Evolutionary conservation across 2,329 filamentous ascomycete species (phyloP), one percentile per base, ranked within the genome.

Genomic region (Colletotrichum higginsianum): DNA sequence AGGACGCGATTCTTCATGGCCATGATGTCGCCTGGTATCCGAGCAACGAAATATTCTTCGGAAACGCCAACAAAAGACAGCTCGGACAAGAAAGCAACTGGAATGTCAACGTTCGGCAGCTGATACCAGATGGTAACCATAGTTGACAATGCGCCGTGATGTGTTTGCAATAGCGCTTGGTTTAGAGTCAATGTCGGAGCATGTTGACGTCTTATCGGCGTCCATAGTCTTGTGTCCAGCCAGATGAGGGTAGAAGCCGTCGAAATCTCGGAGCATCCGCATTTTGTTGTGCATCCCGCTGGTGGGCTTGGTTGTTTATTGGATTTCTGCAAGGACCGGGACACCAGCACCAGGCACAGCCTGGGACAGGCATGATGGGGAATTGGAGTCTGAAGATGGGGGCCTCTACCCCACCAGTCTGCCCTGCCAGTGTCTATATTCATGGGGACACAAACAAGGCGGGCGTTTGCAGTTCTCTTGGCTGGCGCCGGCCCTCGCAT

Each of bases 251-350:
- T 55, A 18, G 26, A 55, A 44, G 47, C 49, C 23, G n/a, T 50
- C 55, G 23, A 42, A 46, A n/a, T 53, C 35, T 40, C 53, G 46
- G 47, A n/a, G 46, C 23, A 52, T 55, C 65, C 65, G 58, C 52
- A 38, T 47, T 46, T 56, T 53, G 7, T 40, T 53, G 46, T 53
- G 40, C 40, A 67, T 71, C 58, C 52, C 2, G 46, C 15, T 42
- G 23, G 58, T 38, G 53, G 47, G 52, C 65, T 71, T 71, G 65
- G 65, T 53, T 49, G 46, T 53, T 58, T n/a, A 52, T 26, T 64
- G 65, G 46, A 52, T 21, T 64, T 16, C 30, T 13, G 67, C 61
- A 60, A 26, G 61, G 61, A 66, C 53, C 23, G 40, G 55, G 46
- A 47, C 18, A 47, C 38, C 53, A 64, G 35, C 44, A 52, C 35